phyloP scores from a whole-genome alignment of 1,284 basidiomycete species.

The Apiotrichum veenhuisii region DNA sequence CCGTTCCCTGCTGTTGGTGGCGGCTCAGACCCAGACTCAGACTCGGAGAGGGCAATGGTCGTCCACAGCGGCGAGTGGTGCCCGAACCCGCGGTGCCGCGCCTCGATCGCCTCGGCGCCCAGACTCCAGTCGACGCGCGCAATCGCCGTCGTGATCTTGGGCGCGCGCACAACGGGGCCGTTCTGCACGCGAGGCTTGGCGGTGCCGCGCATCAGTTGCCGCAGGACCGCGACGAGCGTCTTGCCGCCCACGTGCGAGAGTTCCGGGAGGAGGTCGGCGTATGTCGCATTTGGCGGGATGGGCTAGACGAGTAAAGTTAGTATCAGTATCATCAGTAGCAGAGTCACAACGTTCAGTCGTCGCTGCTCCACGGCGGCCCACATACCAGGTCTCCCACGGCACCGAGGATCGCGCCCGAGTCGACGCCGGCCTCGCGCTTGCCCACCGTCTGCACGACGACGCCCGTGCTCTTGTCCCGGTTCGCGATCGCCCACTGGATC shows the following conservation, averaged over 20 bases:
- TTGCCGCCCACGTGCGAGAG: slow-evolving; percentile 66
- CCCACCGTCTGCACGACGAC: slow-evolving; percentile 59
- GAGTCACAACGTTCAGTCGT: too few relatives aligned
- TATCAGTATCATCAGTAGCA: too few relatives aligned
- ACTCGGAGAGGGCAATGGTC: too few relatives aligned
- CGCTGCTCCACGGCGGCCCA: not conserved
- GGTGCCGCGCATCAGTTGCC: slow-evolving; percentile 59
- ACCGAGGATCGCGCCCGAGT: slow-evolving; percentile 50
- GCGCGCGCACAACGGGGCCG: slow-evolving; percentile 56
- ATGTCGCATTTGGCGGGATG: slow-evolving; percentile 55
- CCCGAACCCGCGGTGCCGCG: slow-evolving; percentile 64
- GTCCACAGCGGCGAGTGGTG: slow-evolving; percentile 61
- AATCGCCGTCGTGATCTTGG: slow-evolving; percentile 59
- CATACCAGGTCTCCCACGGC: slow-evolving; percentile 39
- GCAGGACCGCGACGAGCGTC: slow-evolving; percentile 66
- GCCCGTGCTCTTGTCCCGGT: slow-evolving; percentile 61
- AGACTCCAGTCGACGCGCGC: slow-evolving; percentile 61
- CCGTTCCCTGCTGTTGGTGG: too few relatives aligned
- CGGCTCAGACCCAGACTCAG: too few relatives aligned
- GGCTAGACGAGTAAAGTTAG: too few relatives aligned
- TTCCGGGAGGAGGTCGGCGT: slow-evolving; percentile 57
- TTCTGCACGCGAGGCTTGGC: slow-evolving; percentile 56
- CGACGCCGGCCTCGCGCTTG: slow-evolving; percentile 40
- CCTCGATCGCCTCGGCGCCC: slow-evolving; percentile 58
- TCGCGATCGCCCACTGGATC: slow-evolving; percentile 77